Base-by-base conservation (phyloP, 2,329 filamentous ascomycete species). In the Rutstroemia sp. region DNA sequence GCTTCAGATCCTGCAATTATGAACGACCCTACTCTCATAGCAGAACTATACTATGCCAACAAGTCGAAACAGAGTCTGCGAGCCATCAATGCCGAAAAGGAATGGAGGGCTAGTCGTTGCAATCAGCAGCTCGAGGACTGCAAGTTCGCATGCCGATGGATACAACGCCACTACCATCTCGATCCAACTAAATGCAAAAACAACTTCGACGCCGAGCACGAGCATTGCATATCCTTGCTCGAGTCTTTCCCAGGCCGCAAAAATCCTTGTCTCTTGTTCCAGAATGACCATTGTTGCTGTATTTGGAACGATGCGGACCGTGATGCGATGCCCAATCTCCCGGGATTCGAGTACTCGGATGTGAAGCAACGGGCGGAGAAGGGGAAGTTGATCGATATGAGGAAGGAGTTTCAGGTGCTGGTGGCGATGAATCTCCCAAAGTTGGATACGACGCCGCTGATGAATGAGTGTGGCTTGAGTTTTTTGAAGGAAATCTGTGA, bases 161-260 rank as follows among this genome's bases (percentile, higher is more conserved):
- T 7, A 19, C 48, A 23, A 19, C 25, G 21, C 10, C 52, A 54
- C 16, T 30, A 48, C 34, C 51, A 54, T 37, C n/a, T 44, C 4
- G 51, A 48, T 9, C 12, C 19, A 10, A 39, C 12, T 14, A 54
- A 54, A 54, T 54, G 44, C 21, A 5, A 16, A 10, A 23, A 39
- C 19, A 12, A 3, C 8, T 6, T 6, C 48, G n/a, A 7, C 6
- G 10, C 9, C 19, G 5, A 25, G 4, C 51, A 54, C n/a, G 44
- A 54, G 34, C 51, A 54, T 54, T 54, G 51, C 14, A 21, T 54
- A 12, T 54, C 51, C 6, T 12, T 34, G 39, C 7, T 17, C 25
- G 21, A 21, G 21, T 19, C 51, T 19, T 23, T 41, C 17, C 44
- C 51, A 9, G 5, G 16, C 5, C 9, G 7, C 14, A 34, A 23